These are phyloP conservation scores for Papiliotrema laurentii DNA, from an alignment of 1,284 basidiomycete species.

Conservation along the genomic window DNA sequence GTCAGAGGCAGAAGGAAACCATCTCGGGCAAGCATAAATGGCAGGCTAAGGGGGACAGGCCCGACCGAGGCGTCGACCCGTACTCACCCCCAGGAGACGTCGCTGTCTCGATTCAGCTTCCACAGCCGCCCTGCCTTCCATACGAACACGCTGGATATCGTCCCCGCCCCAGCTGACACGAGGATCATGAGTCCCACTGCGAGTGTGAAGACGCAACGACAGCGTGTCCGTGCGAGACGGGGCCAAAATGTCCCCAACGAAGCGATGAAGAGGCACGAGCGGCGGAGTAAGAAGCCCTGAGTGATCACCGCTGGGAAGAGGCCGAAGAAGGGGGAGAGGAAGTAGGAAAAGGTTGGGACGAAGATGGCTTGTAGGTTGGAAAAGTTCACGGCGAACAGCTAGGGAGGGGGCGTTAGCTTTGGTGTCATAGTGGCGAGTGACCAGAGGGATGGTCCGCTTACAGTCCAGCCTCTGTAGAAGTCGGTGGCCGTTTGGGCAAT, in stretches of 20 bases:
- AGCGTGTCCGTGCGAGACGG: conserved; percentile 6
- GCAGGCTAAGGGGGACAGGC: no score
- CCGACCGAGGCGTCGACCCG: background rate
- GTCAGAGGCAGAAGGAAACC: background rate
- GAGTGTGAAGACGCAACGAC: conserved; percentile 8
- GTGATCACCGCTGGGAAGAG: conserved; percentile 20
- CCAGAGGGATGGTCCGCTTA: conserved; percentile 6
- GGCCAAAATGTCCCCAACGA: conserved; percentile 24
- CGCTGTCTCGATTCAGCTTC: background rate
- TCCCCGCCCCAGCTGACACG: background rate
- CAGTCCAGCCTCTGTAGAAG: conserved; percentile 20
- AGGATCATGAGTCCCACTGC: conserved; percentile 8
- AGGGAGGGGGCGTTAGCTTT: background rate
- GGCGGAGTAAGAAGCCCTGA: conserved; percentile 25
- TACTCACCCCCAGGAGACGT: conserved; percentile 1
- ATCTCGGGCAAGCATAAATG: background rate
- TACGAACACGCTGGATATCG: background rate
- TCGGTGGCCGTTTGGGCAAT: conserved; percentile 18
- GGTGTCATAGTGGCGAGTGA: background rate
- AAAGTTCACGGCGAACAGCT: conserved; percentile 27
- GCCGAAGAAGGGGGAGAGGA: conserved; percentile 28
- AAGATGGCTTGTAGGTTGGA: conserved; percentile 11
- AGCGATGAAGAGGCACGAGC: conserved; percentile 22
- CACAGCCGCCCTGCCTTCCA: conserved; percentile 5
- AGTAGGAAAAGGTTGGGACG: conserved; percentile 13